These are phyloP conservation scores for Amborella trichopoda DNA, from an alignment of 164 flowering plant genomes.

Conservation along the genomic window DNA sequence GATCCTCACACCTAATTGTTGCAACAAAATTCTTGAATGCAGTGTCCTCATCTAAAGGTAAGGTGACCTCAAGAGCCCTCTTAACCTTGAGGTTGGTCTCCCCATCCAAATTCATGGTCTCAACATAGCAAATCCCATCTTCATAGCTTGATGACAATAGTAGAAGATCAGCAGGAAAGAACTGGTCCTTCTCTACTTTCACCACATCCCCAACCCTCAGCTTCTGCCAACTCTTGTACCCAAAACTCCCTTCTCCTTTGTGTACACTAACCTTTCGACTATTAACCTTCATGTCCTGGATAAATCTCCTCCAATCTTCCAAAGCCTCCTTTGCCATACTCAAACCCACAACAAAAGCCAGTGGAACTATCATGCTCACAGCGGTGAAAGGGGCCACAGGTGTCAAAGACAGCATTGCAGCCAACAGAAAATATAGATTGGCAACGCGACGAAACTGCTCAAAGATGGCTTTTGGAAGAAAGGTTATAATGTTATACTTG, in stretches of 20 bases:
- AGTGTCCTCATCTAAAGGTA: slow-evolving; percentile 35
- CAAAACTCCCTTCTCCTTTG: slow-evolving; percentile 40
- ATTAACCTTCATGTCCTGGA: slow-evolving; percentile 68
- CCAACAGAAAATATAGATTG: slow-evolving; percentile 32
- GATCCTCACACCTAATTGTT: slow-evolving; percentile 67
- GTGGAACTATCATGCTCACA: slow-evolving; percentile 32
- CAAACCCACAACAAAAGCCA: slow-evolving; percentile 32
- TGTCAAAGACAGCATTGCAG: slow-evolving; percentile 28
- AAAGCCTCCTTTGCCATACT: slow-evolving; percentile 41
- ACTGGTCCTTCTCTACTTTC: slow-evolving; percentile 72
- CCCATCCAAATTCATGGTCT: slow-evolving; percentile 86
- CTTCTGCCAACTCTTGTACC: slow-evolving; percentile 1
- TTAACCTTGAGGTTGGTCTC: slow-evolving; percentile 80
- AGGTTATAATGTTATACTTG: slow-evolving; percentile 27
- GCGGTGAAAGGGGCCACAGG: slow-evolving; percentile 28
- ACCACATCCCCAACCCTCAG: slow-evolving; percentile 26
- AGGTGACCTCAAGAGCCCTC: slow-evolving; percentile 52
- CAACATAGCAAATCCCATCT: slow-evolving; percentile 82
- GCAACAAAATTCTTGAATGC: slow-evolving; percentile 44
- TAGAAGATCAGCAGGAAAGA: slow-evolving; percentile 78
- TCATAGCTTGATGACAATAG: slow-evolving; percentile 69
- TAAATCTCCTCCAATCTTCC: slow-evolving; percentile 38
- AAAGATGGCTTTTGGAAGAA: slow-evolving; percentile 32
- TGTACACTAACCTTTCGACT: slow-evolving; percentile 55
- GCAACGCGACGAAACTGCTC: slow-evolving; percentile 41